Percentiles rank a stretch among this genome's conserved stretches.
Conservation (phyloP, 768 basidiomycete species). For the Boletus eberwhitei region DNA sequence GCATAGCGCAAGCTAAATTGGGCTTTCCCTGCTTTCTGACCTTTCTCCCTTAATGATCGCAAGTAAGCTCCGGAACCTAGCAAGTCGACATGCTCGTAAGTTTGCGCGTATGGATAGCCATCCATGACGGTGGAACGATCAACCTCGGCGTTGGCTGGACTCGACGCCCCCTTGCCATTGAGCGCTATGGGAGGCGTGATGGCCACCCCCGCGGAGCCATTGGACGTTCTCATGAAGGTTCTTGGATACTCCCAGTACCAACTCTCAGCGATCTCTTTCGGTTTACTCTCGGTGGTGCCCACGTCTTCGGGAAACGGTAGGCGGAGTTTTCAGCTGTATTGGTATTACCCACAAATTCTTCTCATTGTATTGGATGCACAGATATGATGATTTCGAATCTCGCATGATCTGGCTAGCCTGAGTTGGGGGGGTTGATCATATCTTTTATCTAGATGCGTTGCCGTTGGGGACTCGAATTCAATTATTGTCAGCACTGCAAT, state of each 20-base stretch:
- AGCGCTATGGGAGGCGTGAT: not conserved
- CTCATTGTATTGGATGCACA: not conserved
- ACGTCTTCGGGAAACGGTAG: not conserved
- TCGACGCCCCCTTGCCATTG: not conserved
- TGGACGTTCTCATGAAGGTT: not conserved
- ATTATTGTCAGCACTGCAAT: constrained; percentile 1
- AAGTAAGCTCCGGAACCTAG: not conserved
- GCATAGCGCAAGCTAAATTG: constrained; percentile 4
- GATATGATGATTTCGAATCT: not conserved
- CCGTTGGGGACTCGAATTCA: not conserved
- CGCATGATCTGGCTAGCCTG: not conserved
- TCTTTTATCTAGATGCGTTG: constrained; percentile 11
- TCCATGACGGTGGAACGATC: not conserved
- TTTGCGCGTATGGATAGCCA: not conserved
- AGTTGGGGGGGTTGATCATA: not conserved
- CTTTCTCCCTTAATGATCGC: constrained; percentile 18
- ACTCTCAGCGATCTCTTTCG: not conserved
- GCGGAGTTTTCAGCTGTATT: not conserved
- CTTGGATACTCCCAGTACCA: not conserved
- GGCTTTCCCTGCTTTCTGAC: not conserved
- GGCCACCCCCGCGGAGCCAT: not conserved
- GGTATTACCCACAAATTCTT: not conserved
- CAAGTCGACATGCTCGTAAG: not conserved
- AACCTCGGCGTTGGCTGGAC: not conserved
- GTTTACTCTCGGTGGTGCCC: not conserved